A percentile compares a stretch with the other conserved stretches of the same genome.
These are phyloP conservation scores for Citrus reticulata DNA, from an alignment of 345 rosid genomes.

Conservation along the genomic window DNA sequence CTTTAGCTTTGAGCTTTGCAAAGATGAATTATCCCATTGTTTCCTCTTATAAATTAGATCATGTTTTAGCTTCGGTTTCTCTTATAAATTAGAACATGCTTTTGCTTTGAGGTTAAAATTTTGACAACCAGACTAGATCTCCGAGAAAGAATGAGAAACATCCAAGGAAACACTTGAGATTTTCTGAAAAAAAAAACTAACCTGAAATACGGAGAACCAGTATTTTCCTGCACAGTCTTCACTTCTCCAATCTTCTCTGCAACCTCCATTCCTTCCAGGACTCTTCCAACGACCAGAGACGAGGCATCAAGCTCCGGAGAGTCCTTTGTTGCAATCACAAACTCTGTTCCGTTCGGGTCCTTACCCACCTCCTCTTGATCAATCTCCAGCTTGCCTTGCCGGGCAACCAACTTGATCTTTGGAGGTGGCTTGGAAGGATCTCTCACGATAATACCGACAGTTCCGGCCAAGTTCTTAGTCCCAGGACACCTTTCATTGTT, in stretches of 20 bases:
- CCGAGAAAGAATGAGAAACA: not conserved
- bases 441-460: slow-evolving; percentile 67
- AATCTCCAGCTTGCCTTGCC: slow-evolving; percentile 65
- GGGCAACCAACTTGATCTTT: slow-evolving; percentile 73
- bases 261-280: slow-evolving; percentile 73
- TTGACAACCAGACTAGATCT: too few relatives aligned
- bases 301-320: slow-evolving; percentile 82
- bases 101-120: too few relatives aligned
- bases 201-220: slow-evolving; percentile 88
- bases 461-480: slow-evolving; percentile 54
- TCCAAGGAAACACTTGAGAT: not conserved
- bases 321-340: slow-evolving; percentile 62
- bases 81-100: too few relatives aligned
- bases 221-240: slow-evolving; percentile 80
- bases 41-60: too few relatives aligned
- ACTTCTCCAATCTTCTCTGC: slow-evolving; percentile 61
- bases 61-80: too few relatives aligned
- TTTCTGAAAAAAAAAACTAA: slow-evolving; percentile 12
- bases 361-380: slow-evolving; percentile 58
- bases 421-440: slow-evolving; percentile 82
- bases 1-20: too few relatives aligned
- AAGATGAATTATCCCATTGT: too few relatives aligned
- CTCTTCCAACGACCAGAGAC: slow-evolving; percentile 68
- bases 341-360: slow-evolving; percentile 80
- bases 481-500: slow-evolving; percentile 39